Evolutionary conservation across 495 filamentous ascomycete genomes (phyloP).

Genomic region (Podospora tetraspora): DNA sequence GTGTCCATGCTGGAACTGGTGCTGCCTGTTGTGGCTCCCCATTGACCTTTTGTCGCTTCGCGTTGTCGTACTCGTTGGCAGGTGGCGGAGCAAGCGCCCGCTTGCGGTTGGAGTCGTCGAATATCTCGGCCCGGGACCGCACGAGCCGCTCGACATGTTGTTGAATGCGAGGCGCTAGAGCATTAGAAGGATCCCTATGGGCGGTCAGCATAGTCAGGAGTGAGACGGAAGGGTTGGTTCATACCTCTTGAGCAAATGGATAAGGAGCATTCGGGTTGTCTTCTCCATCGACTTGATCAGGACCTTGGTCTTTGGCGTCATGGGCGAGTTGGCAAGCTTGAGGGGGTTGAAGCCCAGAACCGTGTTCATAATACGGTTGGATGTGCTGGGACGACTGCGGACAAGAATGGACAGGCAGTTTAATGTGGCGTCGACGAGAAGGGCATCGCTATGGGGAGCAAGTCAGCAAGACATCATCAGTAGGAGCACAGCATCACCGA

Average conservation of each 20-base stretch:
- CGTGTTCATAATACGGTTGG: constrained; percentile 76
- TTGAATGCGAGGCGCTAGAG: constrained; percentile 65
- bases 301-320: constrained; percentile 73
- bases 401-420: constrained; percentile 79
- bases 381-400: constrained; percentile 70
- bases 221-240: not conserved
- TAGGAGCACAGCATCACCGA: constrained; percentile 35
- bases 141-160: constrained; percentile 74
- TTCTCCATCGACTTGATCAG: constrained; percentile 89
- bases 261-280: constrained; percentile 74
- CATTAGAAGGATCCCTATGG: constrained; percentile 62
- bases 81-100: constrained; percentile 63
- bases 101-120: constrained; percentile 75
- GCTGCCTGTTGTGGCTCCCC: constrained; percentile 31
- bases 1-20: constrained; percentile 59
- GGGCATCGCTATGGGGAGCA: constrained; percentile 59
- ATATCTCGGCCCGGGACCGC: constrained; percentile 65
- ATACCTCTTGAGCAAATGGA: constrained; percentile 74
- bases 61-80: constrained; percentile 48
- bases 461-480: not conserved
- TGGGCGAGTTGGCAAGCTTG: constrained; percentile 65
- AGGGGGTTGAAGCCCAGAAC: constrained; percentile 91
- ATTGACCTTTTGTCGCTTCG: constrained; percentile 36
- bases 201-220: constrained; percentile 18
- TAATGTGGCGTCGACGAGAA: constrained; percentile 87